These are phyloP conservation scores for Lathyrus oleraceus DNA, from an alignment of 306 rosid species.

Conservation along the genomic window DNA sequence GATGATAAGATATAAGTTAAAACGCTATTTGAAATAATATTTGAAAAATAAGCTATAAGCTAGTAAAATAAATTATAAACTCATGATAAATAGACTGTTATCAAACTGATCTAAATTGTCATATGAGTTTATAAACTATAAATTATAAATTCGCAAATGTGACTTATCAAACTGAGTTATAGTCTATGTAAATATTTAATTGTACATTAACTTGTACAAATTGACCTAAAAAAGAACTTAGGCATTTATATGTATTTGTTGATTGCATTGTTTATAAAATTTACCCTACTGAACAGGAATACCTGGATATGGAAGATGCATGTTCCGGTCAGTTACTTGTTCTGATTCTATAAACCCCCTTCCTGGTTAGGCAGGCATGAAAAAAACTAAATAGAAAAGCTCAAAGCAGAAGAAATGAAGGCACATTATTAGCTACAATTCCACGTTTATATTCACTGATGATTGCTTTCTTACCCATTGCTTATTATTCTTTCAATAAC, in stretches of 20 bases:
- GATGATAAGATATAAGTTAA: no score
- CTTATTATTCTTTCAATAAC: no score
- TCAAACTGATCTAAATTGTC: no score
- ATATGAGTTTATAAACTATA: no score
- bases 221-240: neutral
- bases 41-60: no score
- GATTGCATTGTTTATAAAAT: constrained; percentile 31
- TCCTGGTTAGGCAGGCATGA: neutral
- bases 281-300: constrained; percentile 62
- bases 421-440: neutral
- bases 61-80: no score
- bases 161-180: no score
- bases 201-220: neutral
- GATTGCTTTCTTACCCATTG: no score
- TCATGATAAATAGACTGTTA: no score
- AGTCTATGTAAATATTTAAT: no score
- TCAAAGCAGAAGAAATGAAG: neutral
- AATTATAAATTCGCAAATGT: no score
- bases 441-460: constrained; percentile 14
- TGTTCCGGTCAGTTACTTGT: constrained; percentile 70
- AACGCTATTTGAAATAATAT: no score
- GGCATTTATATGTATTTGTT: neutral
- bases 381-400: constrained; percentile 15
- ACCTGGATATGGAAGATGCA: constrained; percentile 96
- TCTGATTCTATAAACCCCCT: constrained; percentile 3